phyloP scores from a whole-genome alignment of 345 rosid species.

The Aquilaria yunnanensis region DNA sequence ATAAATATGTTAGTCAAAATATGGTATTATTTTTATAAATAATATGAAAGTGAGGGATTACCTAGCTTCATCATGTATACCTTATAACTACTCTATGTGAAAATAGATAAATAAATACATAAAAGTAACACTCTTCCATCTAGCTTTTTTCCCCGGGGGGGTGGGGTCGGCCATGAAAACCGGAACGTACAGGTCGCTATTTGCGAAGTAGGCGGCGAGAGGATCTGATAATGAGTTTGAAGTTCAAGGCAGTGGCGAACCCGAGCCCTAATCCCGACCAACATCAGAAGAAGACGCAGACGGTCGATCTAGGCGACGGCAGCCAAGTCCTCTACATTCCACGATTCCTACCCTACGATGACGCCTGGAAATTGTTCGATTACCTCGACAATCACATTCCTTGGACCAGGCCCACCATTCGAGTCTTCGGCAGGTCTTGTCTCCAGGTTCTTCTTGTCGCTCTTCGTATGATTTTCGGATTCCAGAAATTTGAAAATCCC shows the following conservation, averaged over 20 bases:
- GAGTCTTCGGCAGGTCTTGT: constrained; percentile 61
- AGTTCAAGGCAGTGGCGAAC: constrained; percentile 12
- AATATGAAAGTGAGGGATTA: too few relatives aligned
- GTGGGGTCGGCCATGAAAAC: too few relatives aligned
- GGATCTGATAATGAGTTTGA: constrained; percentile 21
- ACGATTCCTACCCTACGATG: constrained; percentile 41
- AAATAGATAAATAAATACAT: too few relatives aligned
- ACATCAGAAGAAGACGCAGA: constrained; percentile 15
- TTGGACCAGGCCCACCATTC: constrained; percentile 79
- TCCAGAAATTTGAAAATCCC: background rate
- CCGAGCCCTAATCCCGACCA: constrained; percentile 6
- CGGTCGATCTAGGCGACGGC: constrained; percentile 56
- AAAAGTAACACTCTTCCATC: too few relatives aligned
- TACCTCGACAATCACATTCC: constrained; percentile 69
- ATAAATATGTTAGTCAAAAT: too few relatives aligned
- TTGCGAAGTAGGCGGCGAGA: too few relatives aligned
- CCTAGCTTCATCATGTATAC: too few relatives aligned
- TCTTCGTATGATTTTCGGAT: background rate
- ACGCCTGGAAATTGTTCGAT: constrained; percentile 63
- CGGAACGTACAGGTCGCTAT: too few relatives aligned
- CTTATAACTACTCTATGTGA: too few relatives aligned
- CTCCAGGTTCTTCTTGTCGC: constrained; percentile 48
- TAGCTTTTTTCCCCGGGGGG: too few relatives aligned
- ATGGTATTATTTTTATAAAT: too few relatives aligned
- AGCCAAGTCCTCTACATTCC: constrained; percentile 58